Evolutionary conservation across 345 rosid species (phyloP).

Genomic region (Eucalyptus rudis): DNA sequence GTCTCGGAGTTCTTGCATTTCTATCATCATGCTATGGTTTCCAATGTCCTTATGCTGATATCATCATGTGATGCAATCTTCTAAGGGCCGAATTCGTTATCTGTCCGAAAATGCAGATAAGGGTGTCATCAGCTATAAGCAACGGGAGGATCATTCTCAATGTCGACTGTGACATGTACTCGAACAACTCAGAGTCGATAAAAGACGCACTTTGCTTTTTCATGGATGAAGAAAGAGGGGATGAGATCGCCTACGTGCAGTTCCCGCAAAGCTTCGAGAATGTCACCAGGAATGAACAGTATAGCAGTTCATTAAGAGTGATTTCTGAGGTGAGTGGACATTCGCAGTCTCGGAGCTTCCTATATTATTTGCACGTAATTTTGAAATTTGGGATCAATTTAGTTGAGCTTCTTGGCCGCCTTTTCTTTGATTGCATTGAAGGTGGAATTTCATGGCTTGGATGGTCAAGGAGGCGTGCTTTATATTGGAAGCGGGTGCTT

Average conservation of each 20-base stretch:
- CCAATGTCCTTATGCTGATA: background rate
- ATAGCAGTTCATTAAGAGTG: constrained; percentile 5
- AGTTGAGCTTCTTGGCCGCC: background rate
- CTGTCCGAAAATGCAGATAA: constrained; percentile 20
- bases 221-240: constrained; percentile 54
- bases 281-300: constrained; percentile 43
- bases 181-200: constrained; percentile 40
- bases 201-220: constrained; percentile 77
- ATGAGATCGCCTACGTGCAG: constrained; percentile 62
- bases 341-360: background rate
- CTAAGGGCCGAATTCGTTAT: background rate
- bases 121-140: constrained; percentile 57
- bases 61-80: background rate
- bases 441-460: constrained; percentile 55
- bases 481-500: constrained; percentile 75
- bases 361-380: background rate
- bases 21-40: background rate
- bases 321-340: constrained; percentile 5
- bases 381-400: background rate
- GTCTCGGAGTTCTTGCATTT: background rate
- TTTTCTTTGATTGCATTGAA: background rate
- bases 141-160: constrained; percentile 43
- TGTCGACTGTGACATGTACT: constrained; percentile 83
- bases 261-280: constrained; percentile 45
- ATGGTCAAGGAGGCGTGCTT: constrained; percentile 61